Conservation (phyloP, 208 protist genomes). For the Leptomonas pyrrhocoris region DNA sequence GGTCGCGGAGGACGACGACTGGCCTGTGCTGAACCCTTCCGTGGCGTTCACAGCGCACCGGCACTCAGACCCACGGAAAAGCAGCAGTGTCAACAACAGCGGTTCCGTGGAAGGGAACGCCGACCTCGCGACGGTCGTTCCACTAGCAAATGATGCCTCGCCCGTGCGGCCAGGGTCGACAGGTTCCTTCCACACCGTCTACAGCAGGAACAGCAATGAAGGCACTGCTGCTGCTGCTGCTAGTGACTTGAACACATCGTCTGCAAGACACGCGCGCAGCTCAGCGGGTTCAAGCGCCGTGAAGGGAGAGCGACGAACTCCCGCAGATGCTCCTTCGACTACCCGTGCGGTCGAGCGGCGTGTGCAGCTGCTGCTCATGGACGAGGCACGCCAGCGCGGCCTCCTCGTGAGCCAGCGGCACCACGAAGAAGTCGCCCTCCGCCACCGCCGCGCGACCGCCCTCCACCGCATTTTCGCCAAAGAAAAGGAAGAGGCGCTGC, state of each 20-base stretch:
- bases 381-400: slow-evolving; percentile 20
- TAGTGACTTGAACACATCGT: neutral
- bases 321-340: neutral
- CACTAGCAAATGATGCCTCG: no score
- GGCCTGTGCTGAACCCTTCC: no score
- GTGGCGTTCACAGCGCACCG: no score
- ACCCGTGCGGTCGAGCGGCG: neutral
- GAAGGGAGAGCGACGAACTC: no score
- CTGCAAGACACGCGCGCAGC: no score
- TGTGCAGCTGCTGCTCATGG: slow-evolving; percentile 2
- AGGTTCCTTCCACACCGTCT: no score
- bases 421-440: slow-evolving; percentile 25
- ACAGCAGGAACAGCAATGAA: no score
- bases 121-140: no score
- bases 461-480: slow-evolving; percentile 18
- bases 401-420: slow-evolving; percentile 21
- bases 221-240: neutral
- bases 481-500: slow-evolving; percentile 24
- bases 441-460: slow-evolving; percentile 22
- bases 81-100: neutral
- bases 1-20: no score
- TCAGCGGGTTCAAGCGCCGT: no score
- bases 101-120: neutral
- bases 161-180: no score
- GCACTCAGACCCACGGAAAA: no score